These are phyloP conservation scores for Ceratocystis destructans DNA, from an alignment of 2,329 filamentous ascomycete genomes.

Conservation along the genomic window DNA sequence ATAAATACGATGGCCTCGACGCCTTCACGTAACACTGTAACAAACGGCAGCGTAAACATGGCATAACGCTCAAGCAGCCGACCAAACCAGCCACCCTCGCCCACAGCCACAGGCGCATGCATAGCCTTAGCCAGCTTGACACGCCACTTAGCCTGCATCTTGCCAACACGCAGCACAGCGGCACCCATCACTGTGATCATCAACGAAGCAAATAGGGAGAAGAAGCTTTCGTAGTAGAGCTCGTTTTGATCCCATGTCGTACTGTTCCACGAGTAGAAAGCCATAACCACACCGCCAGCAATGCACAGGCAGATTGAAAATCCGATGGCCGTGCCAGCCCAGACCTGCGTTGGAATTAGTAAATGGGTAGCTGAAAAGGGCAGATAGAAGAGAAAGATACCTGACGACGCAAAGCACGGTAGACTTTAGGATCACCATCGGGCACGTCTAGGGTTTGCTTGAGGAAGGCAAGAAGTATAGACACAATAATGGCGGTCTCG, in stretches of 20 bases:
- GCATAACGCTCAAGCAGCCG: constrained; percentile 61
- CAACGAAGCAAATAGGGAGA: constrained; percentile 57
- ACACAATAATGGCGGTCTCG: constrained; percentile 73
- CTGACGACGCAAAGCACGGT: constrained; percentile 16
- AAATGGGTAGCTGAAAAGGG: not conserved
- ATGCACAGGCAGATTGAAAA: constrained; percentile 52
- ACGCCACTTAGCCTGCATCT: constrained; percentile 79
- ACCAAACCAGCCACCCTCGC: constrained; percentile 43
- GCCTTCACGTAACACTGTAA: constrained; percentile 76
- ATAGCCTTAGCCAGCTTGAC: constrained; percentile 62
- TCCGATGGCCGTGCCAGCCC: constrained; percentile 51
- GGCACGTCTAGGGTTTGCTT: constrained; percentile 54
- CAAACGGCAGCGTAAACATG: constrained; percentile 75
- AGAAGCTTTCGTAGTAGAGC: constrained; percentile 68
- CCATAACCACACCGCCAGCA: constrained; percentile 54
- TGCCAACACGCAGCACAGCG: constrained; percentile 65
- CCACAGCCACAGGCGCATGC: constrained; percentile 36
- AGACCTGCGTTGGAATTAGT: constrained; percentile 32
- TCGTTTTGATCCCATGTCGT: constrained; percentile 56
- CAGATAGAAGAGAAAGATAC: not conserved
- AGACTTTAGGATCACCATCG: constrained; percentile 15
- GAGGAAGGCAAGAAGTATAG: constrained; percentile 68
- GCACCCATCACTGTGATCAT: constrained; percentile 75
- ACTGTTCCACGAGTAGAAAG: constrained; percentile 42
- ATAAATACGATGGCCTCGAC: constrained; percentile 79